These are phyloP conservation scores for Scutellaria galericulata DNA, from an alignment of 257 asterid genomes.

Conservation along the genomic window DNA sequence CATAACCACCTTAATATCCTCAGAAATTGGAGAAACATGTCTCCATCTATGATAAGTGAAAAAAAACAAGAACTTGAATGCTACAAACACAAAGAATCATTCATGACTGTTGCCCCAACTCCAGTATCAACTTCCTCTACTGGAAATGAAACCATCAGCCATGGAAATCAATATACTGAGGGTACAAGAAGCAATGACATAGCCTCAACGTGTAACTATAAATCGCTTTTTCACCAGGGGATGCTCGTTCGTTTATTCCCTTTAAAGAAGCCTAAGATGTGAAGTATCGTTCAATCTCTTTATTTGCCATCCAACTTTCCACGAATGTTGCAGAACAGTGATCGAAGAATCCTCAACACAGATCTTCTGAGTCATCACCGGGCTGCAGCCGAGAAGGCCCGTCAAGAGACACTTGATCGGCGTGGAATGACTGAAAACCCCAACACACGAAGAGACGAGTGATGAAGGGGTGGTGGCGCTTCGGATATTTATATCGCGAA, in stretches of 20 bases:
- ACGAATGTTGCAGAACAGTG: slow-evolving; percentile 84
- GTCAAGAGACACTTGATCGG: slow-evolving; percentile 86
- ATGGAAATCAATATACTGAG: slow-evolving; percentile 38
- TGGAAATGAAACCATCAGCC: slow-evolving; percentile 31
- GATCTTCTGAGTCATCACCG: slow-evolving; percentile 71
- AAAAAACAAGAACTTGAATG: slow-evolving; percentile 33
- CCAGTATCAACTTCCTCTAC: slow-evolving; percentile 38
- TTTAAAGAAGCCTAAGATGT: slow-evolving; percentile 85
- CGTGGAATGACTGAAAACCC: slow-evolving; percentile 80
- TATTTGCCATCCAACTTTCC: slow-evolving; percentile 91
- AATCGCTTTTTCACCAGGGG: background rate
- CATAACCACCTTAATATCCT: slow-evolving; percentile 33
- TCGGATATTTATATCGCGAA: slow-evolving; percentile 56
- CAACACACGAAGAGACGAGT: slow-evolving; percentile 55
- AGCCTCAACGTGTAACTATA: slow-evolving; percentile 28
- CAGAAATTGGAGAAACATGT: slow-evolving; percentile 29
- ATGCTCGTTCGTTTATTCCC: background rate
- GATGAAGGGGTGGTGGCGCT: slow-evolving; percentile 37
- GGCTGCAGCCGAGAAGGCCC: slow-evolving; percentile 85
- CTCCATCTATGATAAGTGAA: slow-evolving; percentile 21
- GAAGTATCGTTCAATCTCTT: slow-evolving; percentile 92
- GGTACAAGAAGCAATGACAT: slow-evolving; percentile 30
- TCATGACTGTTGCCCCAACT: slow-evolving; percentile 46
- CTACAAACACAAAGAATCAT: slow-evolving; percentile 54
- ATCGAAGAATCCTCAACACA: slow-evolving; percentile 89